Evolutionary conservation across 2,329 filamentous ascomycete genomes (phyloP).

Genomic region (Penicillium polonicum): DNA sequence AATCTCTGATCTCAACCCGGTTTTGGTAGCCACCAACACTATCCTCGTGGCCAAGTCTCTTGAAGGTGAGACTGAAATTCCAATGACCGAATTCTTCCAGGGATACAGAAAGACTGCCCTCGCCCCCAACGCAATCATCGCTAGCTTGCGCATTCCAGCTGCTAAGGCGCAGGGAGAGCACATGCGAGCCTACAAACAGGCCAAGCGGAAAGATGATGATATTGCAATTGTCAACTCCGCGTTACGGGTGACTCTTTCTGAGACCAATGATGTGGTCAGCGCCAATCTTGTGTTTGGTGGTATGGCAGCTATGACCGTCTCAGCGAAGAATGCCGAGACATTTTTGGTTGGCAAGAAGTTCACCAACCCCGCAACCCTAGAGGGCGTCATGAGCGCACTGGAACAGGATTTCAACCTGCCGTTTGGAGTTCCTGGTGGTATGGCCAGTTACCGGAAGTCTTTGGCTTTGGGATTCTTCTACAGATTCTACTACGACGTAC

Average conservation of each 20-base stretch:
- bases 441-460: constrained; percentile 93
- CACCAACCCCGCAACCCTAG: constrained; percentile 76
- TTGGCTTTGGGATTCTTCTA: constrained; percentile 94
- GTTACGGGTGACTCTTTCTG: constrained; percentile 69
- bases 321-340: constrained; percentile 72
- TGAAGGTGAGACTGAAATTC: constrained; percentile 73
- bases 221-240: constrained; percentile 96
- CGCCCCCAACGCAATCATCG: constrained; percentile 76
- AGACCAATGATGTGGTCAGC: constrained; percentile 67
- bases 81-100: constrained; percentile 88
- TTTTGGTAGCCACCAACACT: constrained; percentile 83
- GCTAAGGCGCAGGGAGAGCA: constrained; percentile 74
- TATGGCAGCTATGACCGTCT: constrained; percentile 89
- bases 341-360: constrained; percentile 77
- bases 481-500: constrained; percentile 88
- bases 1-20: constrained; percentile 93
- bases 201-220: constrained; percentile 96
- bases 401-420: constrained; percentile 83
- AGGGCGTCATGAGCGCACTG: constrained; percentile 86
- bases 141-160: constrained; percentile 79
- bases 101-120: constrained; percentile 86
- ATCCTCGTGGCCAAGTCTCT: constrained; percentile 77
- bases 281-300: constrained; percentile 87
- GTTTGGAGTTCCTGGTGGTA: constrained; percentile 91
- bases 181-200: constrained; percentile 89